Evolutionary conservation across 2,329 filamentous ascomycete species (phyloP).

Genomic region (Aspergillus terreus): DNA sequence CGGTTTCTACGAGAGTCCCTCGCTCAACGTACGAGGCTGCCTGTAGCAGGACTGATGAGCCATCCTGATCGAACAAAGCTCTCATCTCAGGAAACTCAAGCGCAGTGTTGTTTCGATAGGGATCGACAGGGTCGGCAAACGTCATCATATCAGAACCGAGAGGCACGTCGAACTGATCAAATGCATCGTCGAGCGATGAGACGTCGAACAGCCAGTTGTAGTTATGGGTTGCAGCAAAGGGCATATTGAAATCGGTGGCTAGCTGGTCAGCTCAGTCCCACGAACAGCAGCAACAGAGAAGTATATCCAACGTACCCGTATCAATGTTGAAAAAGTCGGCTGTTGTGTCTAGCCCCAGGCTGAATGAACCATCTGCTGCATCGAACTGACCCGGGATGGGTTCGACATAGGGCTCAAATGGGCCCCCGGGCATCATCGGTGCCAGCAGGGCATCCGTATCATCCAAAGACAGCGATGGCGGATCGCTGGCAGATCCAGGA

Average conservation of each 20-base stretch:
- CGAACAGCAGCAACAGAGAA: neutral
- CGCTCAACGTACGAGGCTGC: slow-evolving; percentile 23
- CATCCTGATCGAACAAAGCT: slow-evolving; percentile 9
- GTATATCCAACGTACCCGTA: slow-evolving; percentile 39
- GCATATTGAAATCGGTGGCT: slow-evolving; percentile 62
- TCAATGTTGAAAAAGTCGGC: slow-evolving; percentile 59
- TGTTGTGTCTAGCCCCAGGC: slow-evolving; percentile 16
- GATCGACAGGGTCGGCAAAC: slow-evolving; percentile 16
- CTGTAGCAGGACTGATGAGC: slow-evolving; percentile 21
- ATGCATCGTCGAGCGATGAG: slow-evolving; percentile 34
- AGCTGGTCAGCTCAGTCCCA: neutral
- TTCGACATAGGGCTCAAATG: slow-evolving; percentile 31
- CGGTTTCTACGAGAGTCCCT: neutral
- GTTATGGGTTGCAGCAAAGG: slow-evolving; percentile 60
- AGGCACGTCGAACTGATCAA: slow-evolving; percentile 23
- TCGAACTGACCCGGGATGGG: slow-evolving; percentile 32
- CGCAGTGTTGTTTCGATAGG: neutral
- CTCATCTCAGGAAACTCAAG: neutral
- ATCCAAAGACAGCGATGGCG: slow-evolving; percentile 20
- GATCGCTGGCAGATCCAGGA: slow-evolving; percentile 22
- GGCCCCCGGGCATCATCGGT: slow-evolving; percentile 27
- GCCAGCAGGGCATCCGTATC: slow-evolving; percentile 26
- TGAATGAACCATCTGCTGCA: slow-evolving; percentile 30
- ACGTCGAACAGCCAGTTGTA: slow-evolving; percentile 61
- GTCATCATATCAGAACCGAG: slow-evolving; percentile 21